Evolutionary conservation across 2,329 filamentous ascomycete genomes (phyloP), one percentile per base, ranked within the genome.

Genomic region (Achaetomium macrosporum): DNA sequence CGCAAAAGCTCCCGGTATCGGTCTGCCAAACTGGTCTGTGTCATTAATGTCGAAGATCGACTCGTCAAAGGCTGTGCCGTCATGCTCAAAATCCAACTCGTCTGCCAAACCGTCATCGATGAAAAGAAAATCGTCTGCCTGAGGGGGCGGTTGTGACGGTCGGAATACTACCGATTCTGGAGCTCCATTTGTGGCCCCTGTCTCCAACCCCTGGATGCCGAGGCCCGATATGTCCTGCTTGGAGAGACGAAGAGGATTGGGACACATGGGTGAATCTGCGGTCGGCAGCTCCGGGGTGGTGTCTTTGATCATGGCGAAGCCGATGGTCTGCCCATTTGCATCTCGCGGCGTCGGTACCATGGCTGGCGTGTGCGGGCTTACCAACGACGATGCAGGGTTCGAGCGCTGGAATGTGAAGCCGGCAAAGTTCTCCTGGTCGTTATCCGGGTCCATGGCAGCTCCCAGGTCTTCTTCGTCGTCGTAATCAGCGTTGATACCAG

Each of bases 11-110:
- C 79, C 79, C 0, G 79, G 78, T 37, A 82, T 76, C 1, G 79
- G 82, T 19, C 82, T 73, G 15, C 82, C 82, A 62, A 79, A 84
- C 57, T 76, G 67, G 65, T 85, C 77, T 13, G 82, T 82, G 61
- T 85, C 82, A 47, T 85, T 75, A 31, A 82, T 75, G 58, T 90
- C 86, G 63, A 90, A 89, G 13, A 88, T 76, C 6, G 83, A 85
- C 65, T 90, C 86, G 56, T 90, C 85, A 64, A 90, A 88, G 1
- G 77, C 73, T 0, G 73, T 71, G 1, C 74, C 74, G 29, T 84
- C 79, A 16, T 74, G 75, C 53, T 77, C 73, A 60, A 79, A 76
- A 39, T 73, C 70, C 7, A 71, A 64, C 58, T 72, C 70, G 41
- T 72, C 69, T 0, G 65, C 50, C 62, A 80, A 68, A 53, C 75